These are phyloP conservation scores for Mimosa pudica DNA, from an alignment of 306 rosid species.

Conservation along the genomic window DNA sequence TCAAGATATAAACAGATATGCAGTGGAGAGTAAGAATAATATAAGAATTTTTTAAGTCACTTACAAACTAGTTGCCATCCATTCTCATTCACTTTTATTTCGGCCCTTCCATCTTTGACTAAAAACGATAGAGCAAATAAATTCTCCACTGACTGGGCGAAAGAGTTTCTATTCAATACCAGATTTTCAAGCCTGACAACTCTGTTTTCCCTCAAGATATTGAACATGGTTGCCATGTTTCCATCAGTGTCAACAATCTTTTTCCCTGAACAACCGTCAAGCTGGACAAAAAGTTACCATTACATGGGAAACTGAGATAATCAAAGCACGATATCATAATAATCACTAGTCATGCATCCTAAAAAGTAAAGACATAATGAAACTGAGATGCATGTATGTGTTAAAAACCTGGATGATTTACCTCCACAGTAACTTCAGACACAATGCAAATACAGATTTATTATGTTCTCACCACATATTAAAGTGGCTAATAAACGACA, in stretches of 20 bases:
- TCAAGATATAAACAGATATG: background rate
- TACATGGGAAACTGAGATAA: background rate
- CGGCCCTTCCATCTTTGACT: conserved; percentile 60
- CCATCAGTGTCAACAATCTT: conserved; percentile 43
- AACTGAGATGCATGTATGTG: background rate
- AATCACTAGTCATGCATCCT: conserved; percentile 9
- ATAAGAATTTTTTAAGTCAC: conserved; percentile 32
- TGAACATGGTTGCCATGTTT: conserved; percentile 53
- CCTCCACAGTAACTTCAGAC: conserved; percentile 1
- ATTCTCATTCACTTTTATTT: conserved; percentile 44
- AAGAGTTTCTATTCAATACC: conserved; percentile 56
- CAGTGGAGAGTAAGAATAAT: background rate
- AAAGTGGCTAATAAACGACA: conserved; percentile 16
- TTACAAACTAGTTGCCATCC: conserved; percentile 53
- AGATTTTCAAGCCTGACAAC: conserved; percentile 49
- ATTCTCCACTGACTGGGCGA: conserved; percentile 59
- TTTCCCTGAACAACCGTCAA: conserved; percentile 32
- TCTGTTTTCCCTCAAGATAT: conserved; percentile 46
- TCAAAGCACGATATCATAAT: background rate
- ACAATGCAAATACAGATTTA: background rate
- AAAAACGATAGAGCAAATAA: conserved; percentile 54
- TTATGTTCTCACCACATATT: background rate
- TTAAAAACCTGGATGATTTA: background rate
- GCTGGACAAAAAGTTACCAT: conserved; percentile 33
- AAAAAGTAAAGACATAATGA: background rate